Percentiles rank a stretch among this genome's conserved stretches.
Evolutionary conservation across 768 basidiomycete species (phyloP).

Genomic region (Coprinopsis sp.): DNA sequence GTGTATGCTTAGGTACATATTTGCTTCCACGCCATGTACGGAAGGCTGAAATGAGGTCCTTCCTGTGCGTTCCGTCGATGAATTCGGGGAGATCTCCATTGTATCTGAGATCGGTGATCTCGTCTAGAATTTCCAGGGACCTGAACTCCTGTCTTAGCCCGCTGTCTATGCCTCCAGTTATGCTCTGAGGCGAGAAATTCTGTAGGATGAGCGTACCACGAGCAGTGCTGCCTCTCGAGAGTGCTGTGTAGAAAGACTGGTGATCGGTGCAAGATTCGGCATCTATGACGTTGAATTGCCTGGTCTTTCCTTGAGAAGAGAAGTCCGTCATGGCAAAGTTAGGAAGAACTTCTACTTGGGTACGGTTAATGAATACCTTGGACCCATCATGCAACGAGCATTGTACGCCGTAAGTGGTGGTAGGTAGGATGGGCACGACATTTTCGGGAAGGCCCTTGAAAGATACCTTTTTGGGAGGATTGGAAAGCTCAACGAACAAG

Average conservation of each 20-base stretch:
- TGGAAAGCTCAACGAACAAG: constrained; percentile 23
- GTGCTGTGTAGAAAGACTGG: background rate
- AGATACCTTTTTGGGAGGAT: constrained; percentile 19
- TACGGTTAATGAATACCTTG: background rate
- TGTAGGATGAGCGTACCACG: background rate
- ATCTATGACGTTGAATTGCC: constrained; percentile 1
- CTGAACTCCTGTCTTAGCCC: background rate
- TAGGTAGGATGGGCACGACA: constrained; percentile 21
- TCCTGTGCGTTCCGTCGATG: too few relatives aligned
- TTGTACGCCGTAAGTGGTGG: background rate
- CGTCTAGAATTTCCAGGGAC: background rate
- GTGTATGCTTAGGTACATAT: too few relatives aligned
- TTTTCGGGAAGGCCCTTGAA: constrained; percentile 24
- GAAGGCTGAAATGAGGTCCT: too few relatives aligned
- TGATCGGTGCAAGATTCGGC: background rate
- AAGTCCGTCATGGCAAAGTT: constrained; percentile 8
- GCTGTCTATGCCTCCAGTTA: background rate
- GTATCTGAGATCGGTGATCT: constrained; percentile 1
- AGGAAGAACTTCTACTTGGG: background rate
- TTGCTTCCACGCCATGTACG: too few relatives aligned
- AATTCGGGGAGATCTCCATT: too few relatives aligned
- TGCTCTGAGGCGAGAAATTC: background rate
- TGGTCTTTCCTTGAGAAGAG: constrained; percentile 5
- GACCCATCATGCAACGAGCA: background rate
- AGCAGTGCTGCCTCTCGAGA: background rate